Conservation (phyloP, 116 monocot species). For the Trichopus zeylanicus region DNA sequence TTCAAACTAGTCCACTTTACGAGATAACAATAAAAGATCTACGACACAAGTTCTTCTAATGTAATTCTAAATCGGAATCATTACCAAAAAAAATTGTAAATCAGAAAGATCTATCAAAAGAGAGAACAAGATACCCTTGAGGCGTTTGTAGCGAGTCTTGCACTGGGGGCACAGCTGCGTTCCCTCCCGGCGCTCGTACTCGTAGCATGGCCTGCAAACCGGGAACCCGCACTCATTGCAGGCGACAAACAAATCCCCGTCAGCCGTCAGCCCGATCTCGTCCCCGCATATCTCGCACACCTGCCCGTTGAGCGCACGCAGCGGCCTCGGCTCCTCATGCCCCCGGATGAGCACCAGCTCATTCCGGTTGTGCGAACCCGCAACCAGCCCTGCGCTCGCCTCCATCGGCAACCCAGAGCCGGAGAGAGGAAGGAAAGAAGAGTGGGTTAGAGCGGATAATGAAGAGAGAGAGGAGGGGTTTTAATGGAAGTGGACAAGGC, state of each 20-base stretch:
- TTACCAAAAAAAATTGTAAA: too few relatives aligned
- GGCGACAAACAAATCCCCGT: conserved; percentile 88
- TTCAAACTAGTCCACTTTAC: too few relatives aligned
- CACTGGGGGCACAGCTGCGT: conserved; percentile 89
- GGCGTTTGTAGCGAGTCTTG: conserved; percentile 91
- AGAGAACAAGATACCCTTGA: conserved; percentile 46
- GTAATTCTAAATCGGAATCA: too few relatives aligned
- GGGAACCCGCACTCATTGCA: conserved; percentile 99
- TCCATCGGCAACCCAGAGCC: too few relatives aligned
- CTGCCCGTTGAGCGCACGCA: conserved; percentile 58
- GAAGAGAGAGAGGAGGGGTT: neutral
- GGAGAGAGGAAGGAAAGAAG: neutral
- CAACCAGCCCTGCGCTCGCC: conserved; percentile 86
- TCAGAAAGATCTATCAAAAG: too few relatives aligned
- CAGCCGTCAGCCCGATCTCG: conserved; percentile 65
- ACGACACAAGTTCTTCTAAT: too few relatives aligned
- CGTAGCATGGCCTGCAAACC: conserved; percentile 89
- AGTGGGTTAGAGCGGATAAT: neutral
- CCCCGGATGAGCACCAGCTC: conserved; percentile 91
- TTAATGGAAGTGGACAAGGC: neutral
- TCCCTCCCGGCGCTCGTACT: conserved; percentile 93
- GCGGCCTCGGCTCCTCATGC: conserved; percentile 82
- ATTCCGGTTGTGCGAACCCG: conserved; percentile 95
- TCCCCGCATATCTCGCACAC: conserved; percentile 97
- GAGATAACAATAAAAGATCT: too few relatives aligned